Base-by-base conservation (phyloP, 148 eudicot genomes). In the Spergularia marina region DNA sequence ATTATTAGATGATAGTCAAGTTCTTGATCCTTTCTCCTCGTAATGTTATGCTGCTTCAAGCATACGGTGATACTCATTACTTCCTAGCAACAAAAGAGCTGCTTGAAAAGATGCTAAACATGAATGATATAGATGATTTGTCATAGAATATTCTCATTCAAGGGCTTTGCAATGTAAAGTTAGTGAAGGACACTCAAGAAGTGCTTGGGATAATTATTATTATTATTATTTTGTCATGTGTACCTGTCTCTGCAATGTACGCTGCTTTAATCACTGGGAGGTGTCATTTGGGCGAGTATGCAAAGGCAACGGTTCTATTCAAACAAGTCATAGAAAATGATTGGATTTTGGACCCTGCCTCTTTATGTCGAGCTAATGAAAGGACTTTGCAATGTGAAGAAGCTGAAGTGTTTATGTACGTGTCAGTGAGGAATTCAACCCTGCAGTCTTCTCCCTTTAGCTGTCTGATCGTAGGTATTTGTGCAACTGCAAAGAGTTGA, bases 61-160 rank as follows among this genome's bases (percentile, higher is more conserved):
- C 84, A 23, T 87, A 74, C 70, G 85, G 89, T 76, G 71, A 53
- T 69, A 74, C 76, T 66, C 80, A 81, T 39, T 67, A 75, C 41
- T 68, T 84, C 41, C 61, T 53, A 13, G 65, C 65, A 17, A 88
- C 86, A 56, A 82, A 79, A 70, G 70, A 40, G 53, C 51, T 89
- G 47, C 84, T 89, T 74, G 36, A 64, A 75, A 76, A 70, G 74
- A 89, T 91, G 91, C 68, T 82, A 11, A 76, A 73, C 56, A 76
- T 81, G 71, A 72, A 81, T 66, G 67, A 83, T 65, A 75, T 75
- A 10, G 88, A 86, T 79, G 65, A 52, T 70, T 3, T 36, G 41
- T 89, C 96, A 12, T 91, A 91, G 89, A 91, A 83, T 81, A 77
- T 80, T 75, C 77, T 91, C 58, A 83, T 91, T 63, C 60, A 84